Base-by-base conservation (phyloP, 192 early-diverging fungal species). In the Coemansia sp. region DNA sequence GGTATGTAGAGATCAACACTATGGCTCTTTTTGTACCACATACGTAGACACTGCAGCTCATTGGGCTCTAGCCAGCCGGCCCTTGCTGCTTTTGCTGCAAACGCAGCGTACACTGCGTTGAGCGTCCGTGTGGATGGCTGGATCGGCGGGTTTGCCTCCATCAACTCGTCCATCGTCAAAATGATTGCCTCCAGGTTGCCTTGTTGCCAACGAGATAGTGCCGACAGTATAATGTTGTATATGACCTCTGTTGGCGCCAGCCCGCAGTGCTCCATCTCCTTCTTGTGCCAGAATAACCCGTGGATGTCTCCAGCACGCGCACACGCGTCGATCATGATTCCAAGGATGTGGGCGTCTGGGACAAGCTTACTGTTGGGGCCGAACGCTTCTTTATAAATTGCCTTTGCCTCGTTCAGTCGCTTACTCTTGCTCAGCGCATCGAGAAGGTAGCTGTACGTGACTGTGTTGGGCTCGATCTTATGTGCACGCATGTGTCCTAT, bases 361-460 rank as follows among this genome's bases (percentile, higher is more conserved):
- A 66, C 57, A 15, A 81, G 43, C 29, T 55, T 49, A 13, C 55
- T 31, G 30, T 18, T 16, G 1, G 39, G 46, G 1, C 61, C 35
- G 20, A 81, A 67, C 12, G 70, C 55, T 16, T 67, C 63, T 16
- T 28, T 45, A 33, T 71, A 81, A 58, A 81, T 60, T 5, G 56
- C 55, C 49, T 73, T 69, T 40, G 79, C 79, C 33, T 81, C 64
- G 0, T 72, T 66, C 10, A 70, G 43, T 18, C 67, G 66, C 1
- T 64, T 67, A 6, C 74, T 74, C 71, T 81, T 81, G 79, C 46
- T 76, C 21, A 76, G 67, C 12, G 67, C 62, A 35, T 81, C 79
- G 9, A 81, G 66, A n/a, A 81, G 74, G 49, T 76, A 29, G 3
- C 66, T 67, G 37, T 81, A 81, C 0, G 79, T 81, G n/a, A 73